Evolutionary conservation across 805 yeast species (phyloP).

Genomic region (Candida xiaguanensis): DNA sequence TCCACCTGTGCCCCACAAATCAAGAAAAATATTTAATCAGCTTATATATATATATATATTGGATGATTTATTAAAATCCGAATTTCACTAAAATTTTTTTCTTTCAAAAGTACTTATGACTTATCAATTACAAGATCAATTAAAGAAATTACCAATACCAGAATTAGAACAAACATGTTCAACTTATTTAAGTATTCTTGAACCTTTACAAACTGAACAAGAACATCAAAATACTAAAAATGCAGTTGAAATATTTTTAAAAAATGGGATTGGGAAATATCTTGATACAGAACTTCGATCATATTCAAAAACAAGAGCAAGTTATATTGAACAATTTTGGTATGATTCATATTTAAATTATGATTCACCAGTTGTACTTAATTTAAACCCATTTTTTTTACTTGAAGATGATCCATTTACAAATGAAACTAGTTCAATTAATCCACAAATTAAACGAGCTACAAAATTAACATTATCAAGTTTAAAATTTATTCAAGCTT

Average conservation of each 20-base stretch:
- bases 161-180: conserved; percentile 62
- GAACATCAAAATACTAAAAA: conserved; percentile 61
- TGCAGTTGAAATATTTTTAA: conserved; percentile 57
- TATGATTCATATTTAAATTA: conserved; percentile 83
- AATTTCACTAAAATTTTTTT: not conserved
- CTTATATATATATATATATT: not conserved
- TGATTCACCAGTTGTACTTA: conserved; percentile 88
- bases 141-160: conserved; percentile 78
- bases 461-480: conserved; percentile 75
- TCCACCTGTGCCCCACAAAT: conserved; percentile 3
- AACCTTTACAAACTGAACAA: conserved; percentile 75
- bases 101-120: too few species aligned
- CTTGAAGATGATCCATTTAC: conserved; percentile 90
- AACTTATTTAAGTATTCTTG: conserved; percentile 61
- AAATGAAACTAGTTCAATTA: conserved; percentile 41
- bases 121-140: conserved; percentile 54
- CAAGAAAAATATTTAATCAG: not conserved
- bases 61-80: too few species aligned
- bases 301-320: conserved; percentile 60
- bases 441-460: conserved; percentile 72
- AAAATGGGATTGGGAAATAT: conserved; percentile 47
- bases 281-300: conserved; percentile 62
- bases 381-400: conserved; percentile 85
- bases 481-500: conserved; percentile 73
- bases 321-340: conserved; percentile 94